Evolutionary conservation across 192 early-diverging fungal genomes (phyloP), one percentile per base, ranked within the genome.

Genomic region (Mortierella antarctica): DNA sequence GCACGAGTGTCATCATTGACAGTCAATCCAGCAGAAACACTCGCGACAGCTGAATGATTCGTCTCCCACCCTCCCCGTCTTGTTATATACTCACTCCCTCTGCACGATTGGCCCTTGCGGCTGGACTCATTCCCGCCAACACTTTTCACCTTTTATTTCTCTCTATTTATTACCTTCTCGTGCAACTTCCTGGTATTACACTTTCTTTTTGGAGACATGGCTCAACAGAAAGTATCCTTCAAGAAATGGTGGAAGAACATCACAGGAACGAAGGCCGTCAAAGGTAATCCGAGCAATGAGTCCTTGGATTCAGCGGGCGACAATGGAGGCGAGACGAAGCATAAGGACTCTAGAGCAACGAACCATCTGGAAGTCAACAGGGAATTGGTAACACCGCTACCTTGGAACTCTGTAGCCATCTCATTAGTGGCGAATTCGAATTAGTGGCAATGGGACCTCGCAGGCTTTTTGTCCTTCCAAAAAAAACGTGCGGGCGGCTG

Each of bases 201-300:
- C 65, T 47, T 51, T 31, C 57, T 40, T 45, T 39, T 44, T 17
- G 45, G 46, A 64, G 63, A 50, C 57, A 78, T 78, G 75, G 75
- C 75, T 47, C 75, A 78, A 51, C 75, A 78, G 51, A 70, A 71
- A 59, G 75, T 65, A 49, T 78, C 75, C 40, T 78, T 78, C 58
- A 78, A 78, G 68, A 78, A 78, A 65, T 78, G 75, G 75, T 78
- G 68, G 75, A 78, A 78, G 56, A 78, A 78, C 54, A 78, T 78
- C 45, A 78, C 75, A 55, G 75, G 75, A 10, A 71, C 63, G 45
- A 78, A 78, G 68, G 60, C 68, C 23, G 66, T 39, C 47, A 78
- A 71, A 78, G 75, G 75, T 78, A 78, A 40, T 31, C 31, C 3
- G 31, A 31, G 31, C 31, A 31, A 1, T 20, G 50, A 51, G n/a